Base-by-base conservation (phyloP, 768 basidiomycete species). In the Leccinum obscurum region DNA sequence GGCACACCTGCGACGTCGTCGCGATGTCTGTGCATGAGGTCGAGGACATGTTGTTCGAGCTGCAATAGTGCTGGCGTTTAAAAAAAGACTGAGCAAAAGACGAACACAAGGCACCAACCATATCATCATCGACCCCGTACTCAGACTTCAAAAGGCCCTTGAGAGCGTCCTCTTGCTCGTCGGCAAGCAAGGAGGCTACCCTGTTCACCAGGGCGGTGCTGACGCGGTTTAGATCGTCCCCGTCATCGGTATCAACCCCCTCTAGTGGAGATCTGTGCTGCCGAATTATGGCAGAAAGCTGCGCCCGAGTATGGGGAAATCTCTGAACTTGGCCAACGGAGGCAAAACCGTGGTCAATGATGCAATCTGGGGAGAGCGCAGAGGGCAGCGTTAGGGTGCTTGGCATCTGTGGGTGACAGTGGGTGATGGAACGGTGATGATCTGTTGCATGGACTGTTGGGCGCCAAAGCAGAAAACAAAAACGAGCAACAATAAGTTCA, bases 21-120 rank as follows among this genome's bases (percentile, higher is more conserved):
- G 62, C 86, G 82, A 73, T 95, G 92, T 76, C 91, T 90, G 77
- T 98, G 95, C 95, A 98, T 97, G 62, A 97, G 83, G 70, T 96
- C 93, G 20, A 98, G 80, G 60, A 95, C 92, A 70, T 88, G 85
- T 67, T 95, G 90, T 70, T 97, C 95, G 62, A 93, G 78, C 89
- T 92, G 66, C 6, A 54, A 61, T 61, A 66, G 60, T 61, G 49
- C 56, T 50, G 57, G 56, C 61, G 62, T 44, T 44, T 44, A 20
- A n/a, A 44, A 44, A 72, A 64, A 61, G 28, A 11, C 17, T 15
- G 30, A 20, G 59, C 62, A 65, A 55, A 34, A 56, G 48, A 57
- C 54, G 61, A 50, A 52, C 53, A 39, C 30, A 34, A 52, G 54
- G 15, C 52, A 66, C 89, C 68, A 57, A 92, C 90, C 76, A 81